phyloP scores from a whole-genome alignment of 2,329 filamentous ascomycete genomes.

The Colletotrichum truncatum region DNA sequence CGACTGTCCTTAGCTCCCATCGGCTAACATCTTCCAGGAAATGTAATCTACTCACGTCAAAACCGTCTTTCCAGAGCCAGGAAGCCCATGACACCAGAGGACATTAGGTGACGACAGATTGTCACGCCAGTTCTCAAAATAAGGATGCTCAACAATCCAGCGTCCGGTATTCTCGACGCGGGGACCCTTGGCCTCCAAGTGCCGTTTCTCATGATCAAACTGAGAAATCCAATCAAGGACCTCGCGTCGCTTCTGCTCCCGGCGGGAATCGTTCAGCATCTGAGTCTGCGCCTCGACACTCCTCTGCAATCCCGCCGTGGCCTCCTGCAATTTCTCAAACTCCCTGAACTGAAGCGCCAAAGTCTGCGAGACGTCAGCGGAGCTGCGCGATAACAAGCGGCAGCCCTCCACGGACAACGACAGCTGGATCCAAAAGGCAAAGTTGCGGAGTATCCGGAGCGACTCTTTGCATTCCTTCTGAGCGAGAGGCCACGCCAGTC shows the following conservation, averaged over 20 bases:
- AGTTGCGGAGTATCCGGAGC: not conserved
- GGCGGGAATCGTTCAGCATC: not conserved
- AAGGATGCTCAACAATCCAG: not conserved
- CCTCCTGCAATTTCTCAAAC: not conserved
- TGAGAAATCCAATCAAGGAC: not conserved
- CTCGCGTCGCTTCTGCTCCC: slow-evolving; percentile 53
- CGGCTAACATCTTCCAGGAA: not conserved
- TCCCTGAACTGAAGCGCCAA: not conserved
- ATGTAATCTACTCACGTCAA: not conserved
- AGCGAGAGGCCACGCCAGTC: not conserved
- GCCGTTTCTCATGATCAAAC: not conserved
- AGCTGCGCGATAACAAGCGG: not conserved
- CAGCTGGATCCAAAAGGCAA: not conserved
- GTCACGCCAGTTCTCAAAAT: not conserved
- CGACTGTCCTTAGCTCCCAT: too few relatives aligned
- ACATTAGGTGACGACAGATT: not conserved
- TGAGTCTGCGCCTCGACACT: not conserved
- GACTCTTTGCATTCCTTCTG: not conserved
- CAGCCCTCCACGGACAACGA: not conserved
- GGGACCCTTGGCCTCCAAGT: not conserved
- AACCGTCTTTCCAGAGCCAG: not conserved
- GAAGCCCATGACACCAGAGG: not conserved
- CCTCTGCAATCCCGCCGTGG: not conserved
- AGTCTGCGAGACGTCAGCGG: not conserved
- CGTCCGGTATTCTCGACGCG: not conserved